Evolutionary conservation across 192 early-diverging fungal genomes (phyloP).

Genomic region (Coemansia guatemalensis): DNA sequence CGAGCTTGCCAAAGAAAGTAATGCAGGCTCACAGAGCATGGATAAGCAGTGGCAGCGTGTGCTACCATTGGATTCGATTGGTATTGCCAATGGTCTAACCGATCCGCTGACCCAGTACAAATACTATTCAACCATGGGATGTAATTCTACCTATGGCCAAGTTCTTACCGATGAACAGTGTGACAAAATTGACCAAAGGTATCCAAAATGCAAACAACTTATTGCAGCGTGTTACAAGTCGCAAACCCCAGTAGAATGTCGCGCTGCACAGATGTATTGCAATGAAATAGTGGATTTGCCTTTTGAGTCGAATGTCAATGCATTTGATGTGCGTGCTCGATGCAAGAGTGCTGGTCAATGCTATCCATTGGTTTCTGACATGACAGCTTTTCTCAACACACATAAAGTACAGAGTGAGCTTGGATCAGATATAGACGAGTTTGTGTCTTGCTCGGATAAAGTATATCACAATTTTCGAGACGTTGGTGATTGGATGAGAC

Average conservation of each 20-base stretch:
- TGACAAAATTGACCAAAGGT: constrained; percentile 69
- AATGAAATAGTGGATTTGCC: constrained; percentile 78
- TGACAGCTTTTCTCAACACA: constrained; percentile 77
- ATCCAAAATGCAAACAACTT: constrained; percentile 70
- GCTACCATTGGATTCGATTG: constrained; percentile 72
- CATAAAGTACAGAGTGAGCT: constrained; percentile 71
- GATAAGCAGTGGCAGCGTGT: constrained; percentile 50
- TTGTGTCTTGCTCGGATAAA: constrained; percentile 80
- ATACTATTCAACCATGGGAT: constrained; percentile 78
- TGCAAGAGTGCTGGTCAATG: constrained; percentile 85
- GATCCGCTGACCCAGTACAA: constrained; percentile 88
- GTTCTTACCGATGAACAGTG: constrained; percentile 73
- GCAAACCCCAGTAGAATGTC: constrained; percentile 71
- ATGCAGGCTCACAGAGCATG: constrained; percentile 11
- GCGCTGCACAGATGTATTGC: constrained; percentile 85
- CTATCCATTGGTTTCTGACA: constrained; percentile 79
- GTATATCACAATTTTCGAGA: constrained; percentile 77
- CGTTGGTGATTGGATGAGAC: constrained; percentile 88
- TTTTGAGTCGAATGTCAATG: constrained; percentile 82
- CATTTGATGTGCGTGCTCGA: constrained; percentile 88
- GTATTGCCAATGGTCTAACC: constrained; percentile 90
- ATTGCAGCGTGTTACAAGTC: constrained; percentile 84
- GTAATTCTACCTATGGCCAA: constrained; percentile 71
- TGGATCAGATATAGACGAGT: constrained; percentile 70
- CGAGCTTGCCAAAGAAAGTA: constrained; percentile 34